phyloP scores from a whole-genome alignment of 1,284 basidiomycete species.

The Marasmius fiardii region DNA sequence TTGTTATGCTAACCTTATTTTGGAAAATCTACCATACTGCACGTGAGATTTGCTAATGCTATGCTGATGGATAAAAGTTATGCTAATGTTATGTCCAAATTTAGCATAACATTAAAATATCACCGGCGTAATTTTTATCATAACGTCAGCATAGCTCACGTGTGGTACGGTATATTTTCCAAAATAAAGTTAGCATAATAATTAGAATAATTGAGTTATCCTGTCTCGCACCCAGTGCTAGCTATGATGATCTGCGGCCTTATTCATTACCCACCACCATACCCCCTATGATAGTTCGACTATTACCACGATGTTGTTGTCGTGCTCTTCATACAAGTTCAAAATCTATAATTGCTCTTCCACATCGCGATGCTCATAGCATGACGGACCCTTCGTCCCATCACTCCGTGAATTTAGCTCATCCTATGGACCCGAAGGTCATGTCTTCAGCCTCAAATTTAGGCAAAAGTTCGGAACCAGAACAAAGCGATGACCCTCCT shows the following conservation, averaged over 20 bases:
- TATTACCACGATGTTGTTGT: constrained; percentile 22
- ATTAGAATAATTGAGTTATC: too few species aligned
- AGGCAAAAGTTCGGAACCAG: background rate
- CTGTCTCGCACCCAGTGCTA: too few species aligned
- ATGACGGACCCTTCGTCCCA: background rate
- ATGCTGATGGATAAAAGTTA: too few species aligned
- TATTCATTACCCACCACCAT: background rate
- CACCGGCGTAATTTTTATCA: too few species aligned
- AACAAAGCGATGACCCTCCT: constrained; percentile 4
- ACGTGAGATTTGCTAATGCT: too few species aligned
- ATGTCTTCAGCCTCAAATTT: constrained; percentile 9
- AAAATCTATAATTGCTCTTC: constrained; percentile 12
- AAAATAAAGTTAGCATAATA: too few species aligned
- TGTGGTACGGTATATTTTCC: too few species aligned
- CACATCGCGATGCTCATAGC: constrained; percentile 21
- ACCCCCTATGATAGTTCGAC: constrained; percentile 21
- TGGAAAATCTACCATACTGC: too few species aligned
- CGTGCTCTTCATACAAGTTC: constrained; percentile 17
- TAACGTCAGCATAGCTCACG: too few species aligned
- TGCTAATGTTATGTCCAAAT: too few species aligned
- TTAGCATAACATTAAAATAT: too few species aligned
- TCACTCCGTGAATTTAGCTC: background rate
- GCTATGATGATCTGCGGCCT: background rate
- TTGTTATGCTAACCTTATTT: too few species aligned
- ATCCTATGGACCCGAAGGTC: background rate